A percentile compares a stretch with the other conserved stretches of the same genome.
Evolutionary conservation across 768 basidiomycete genomes (phyloP).

Genomic region (Trametes sanguinea): DNA sequence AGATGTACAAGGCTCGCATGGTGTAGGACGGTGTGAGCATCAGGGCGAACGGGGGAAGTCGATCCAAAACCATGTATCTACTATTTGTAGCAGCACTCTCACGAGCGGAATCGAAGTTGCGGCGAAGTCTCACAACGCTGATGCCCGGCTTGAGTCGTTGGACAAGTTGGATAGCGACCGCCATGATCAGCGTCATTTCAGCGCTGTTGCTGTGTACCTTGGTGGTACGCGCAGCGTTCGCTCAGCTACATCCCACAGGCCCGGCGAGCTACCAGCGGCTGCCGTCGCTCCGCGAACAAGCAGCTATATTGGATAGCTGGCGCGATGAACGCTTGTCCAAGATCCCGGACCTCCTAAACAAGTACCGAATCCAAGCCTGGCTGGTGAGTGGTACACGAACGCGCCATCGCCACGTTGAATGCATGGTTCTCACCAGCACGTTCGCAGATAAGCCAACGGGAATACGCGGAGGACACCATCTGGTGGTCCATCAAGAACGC

Average conservation of each 20-base stretch:
- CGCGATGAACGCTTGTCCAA: constrained; percentile 41
- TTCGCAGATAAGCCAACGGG: constrained; percentile 46
- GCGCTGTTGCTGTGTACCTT: background rate
- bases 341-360: constrained; percentile 45
- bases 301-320: constrained; percentile 44
- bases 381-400: constrained; percentile 34
- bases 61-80: constrained; percentile 16
- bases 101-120: background rate
- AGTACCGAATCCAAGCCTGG: constrained; percentile 47
- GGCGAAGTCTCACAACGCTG: background rate
- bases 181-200: background rate
- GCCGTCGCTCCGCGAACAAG: constrained; percentile 44
- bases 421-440: background rate
- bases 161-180: background rate
- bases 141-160: background rate
- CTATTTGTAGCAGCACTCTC: constrained; percentile 15
- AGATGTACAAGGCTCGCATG: constrained; percentile 12
- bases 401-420: background rate
- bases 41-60: constrained; percentile 1
- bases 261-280: constrained; percentile 40
- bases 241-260: constrained; percentile 21
- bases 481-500: constrained; percentile 54
- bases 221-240: background rate
- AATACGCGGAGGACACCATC: constrained; percentile 56
- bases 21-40: background rate